These are phyloP conservation scores for Conidiobolus incongruus DNA, from an alignment of 371 early-diverging fungal species.

Conservation along the genomic window DNA sequence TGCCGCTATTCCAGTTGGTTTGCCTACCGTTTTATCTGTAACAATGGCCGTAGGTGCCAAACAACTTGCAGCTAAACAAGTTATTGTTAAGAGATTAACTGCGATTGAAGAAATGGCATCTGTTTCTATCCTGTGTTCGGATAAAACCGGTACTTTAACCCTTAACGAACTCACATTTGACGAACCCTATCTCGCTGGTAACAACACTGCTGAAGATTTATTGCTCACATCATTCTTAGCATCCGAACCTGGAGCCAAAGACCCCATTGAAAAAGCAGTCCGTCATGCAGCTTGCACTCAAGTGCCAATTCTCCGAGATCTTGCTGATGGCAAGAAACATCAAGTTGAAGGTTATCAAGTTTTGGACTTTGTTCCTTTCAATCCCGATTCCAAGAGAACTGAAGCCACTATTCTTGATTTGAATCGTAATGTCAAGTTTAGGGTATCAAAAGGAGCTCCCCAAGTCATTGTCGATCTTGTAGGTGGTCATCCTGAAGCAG, in stretches of 20 bases:
- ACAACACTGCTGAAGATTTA: conserved; percentile 56
- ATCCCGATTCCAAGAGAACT: conserved; percentile 75
- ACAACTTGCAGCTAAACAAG: conserved; percentile 76
- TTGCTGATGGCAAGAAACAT: conserved; percentile 17
- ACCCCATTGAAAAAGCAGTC: conserved; percentile 78
- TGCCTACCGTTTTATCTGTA: conserved; percentile 90
- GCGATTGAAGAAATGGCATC: conserved; percentile 91
- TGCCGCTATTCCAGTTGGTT: conserved; percentile 91
- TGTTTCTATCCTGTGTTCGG: conserved; percentile 84
- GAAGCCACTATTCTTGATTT: conserved; percentile 59
- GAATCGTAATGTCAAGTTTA: conserved; percentile 36
- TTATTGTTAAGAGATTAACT: conserved; percentile 84
- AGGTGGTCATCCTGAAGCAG: conserved; percentile 59
- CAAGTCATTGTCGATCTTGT: conserved; percentile 69
- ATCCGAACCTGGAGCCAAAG: conserved; percentile 73
- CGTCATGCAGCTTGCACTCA: conserved; percentile 51
- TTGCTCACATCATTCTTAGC: conserved; percentile 65
- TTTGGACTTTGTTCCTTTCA: conserved; percentile 71
- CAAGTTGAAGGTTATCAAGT: conserved; percentile 70
- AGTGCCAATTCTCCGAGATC: conserved; percentile 33
- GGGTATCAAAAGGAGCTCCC: conserved; percentile 87
- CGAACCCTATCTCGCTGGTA: conserved; percentile 52
- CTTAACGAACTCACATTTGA: conserved; percentile 77
- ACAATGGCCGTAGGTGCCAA: conserved; percentile 92
- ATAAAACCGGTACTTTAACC: conserved; percentile 94